These are phyloP conservation scores for Jaenimonas drosophilae DNA, from an alignment of 208 protist species.

Conservation along the genomic window DNA sequence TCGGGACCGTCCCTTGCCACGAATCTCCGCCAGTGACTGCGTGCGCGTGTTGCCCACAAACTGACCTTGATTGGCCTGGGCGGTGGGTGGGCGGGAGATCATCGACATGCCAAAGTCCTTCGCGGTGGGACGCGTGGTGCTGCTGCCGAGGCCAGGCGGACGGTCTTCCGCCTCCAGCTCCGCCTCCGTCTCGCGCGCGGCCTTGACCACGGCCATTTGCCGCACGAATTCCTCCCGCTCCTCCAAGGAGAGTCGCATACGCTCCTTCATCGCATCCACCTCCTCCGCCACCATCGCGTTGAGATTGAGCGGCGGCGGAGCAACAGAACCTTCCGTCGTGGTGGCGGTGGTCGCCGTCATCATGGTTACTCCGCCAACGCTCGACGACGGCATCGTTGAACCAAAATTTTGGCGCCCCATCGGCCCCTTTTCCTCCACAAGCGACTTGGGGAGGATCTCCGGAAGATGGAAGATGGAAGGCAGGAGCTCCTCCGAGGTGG, in stretches of 20 bases:
- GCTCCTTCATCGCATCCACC: conserved; percentile 18
- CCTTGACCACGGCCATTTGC: neutral
- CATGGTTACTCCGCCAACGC: neutral
- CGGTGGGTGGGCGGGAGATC: too few relatives aligned
- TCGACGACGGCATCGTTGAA: neutral
- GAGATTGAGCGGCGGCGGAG: conserved; percentile 2
- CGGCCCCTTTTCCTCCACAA: neutral
- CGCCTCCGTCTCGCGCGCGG: neutral
- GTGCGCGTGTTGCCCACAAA: too few relatives aligned
- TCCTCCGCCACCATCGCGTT: conserved; percentile 18
- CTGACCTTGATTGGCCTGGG: too few relatives aligned
- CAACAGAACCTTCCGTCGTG: neutral
- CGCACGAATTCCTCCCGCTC: conserved; percentile 18
- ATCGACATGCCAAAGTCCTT: too few relatives aligned
- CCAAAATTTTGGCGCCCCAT: neutral
- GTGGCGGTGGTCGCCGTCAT: neutral
- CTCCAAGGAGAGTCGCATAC: conserved; percentile 27
- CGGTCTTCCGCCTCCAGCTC: neutral
- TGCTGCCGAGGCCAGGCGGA: too few relatives aligned
- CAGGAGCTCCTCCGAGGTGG: too few relatives aligned
- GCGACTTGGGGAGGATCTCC: neutral
- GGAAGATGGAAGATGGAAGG: conserved; percentile 2
- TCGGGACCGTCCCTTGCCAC: too few relatives aligned
- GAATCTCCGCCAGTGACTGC: too few relatives aligned
- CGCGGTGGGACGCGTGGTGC: neutral